These are phyloP conservation scores for Madurella mycetomatis DNA, from an alignment of 2,329 filamentous ascomycete genomes.

Conservation along the genomic window DNA sequence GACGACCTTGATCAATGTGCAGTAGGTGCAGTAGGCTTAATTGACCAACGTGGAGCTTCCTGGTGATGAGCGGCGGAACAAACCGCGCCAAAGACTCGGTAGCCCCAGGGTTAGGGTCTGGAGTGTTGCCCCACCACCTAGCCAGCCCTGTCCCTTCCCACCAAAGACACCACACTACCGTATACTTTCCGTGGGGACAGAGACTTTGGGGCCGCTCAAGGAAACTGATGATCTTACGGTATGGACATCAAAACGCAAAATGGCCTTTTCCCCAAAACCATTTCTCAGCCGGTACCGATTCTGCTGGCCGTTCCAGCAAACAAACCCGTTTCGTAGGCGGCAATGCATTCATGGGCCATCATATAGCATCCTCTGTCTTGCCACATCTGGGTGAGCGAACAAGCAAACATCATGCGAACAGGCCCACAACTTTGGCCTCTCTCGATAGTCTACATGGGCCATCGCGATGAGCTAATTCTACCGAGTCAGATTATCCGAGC, in stretches of 20 bases:
- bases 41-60: slow-evolving; percentile 20
- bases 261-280: too few species aligned
- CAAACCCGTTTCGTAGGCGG: too few species aligned
- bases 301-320: too few species aligned
- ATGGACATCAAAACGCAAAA: too few species aligned
- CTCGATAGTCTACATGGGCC: not conserved
- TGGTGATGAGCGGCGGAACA: slow-evolving; percentile 3
- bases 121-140: not conserved
- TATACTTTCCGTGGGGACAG: too few species aligned
- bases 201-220: too few species aligned
- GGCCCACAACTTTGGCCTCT: not conserved
- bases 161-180: not conserved
- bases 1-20: not conserved
- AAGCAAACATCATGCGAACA: slow-evolving; percentile 3
- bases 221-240: too few species aligned
- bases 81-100: slow-evolving; percentile 1
- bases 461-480: too few species aligned
- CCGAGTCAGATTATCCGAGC: too few species aligned
- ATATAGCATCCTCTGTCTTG: not conserved
- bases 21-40: slow-evolving; percentile 4
- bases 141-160: not conserved
- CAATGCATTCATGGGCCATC: too few species aligned
- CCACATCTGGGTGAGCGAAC: not conserved
- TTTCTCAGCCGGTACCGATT: too few species aligned
- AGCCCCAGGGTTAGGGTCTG: slow-evolving; percentile 7